Conservation (phyloP, 2,329 filamentous ascomycete genomes). For the Aspergillus quadrilineatus region DNA sequence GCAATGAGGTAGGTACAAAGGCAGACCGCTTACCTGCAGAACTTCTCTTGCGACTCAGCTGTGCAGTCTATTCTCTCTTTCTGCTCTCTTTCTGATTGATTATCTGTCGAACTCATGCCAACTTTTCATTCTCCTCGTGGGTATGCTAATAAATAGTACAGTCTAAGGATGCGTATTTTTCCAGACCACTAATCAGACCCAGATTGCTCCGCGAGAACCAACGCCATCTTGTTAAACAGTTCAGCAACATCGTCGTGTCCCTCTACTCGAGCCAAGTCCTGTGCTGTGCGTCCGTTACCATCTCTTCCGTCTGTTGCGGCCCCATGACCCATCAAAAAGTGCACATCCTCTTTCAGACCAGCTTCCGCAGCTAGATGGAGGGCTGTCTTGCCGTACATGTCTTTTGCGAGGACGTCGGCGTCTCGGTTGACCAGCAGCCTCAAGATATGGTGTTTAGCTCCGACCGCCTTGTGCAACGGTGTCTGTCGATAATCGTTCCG, state of each 20-base stretch:
- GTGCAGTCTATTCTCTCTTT: neutral
- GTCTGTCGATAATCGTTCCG: constrained; percentile 25
- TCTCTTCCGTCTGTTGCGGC: constrained; percentile 19
- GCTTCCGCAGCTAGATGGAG: constrained; percentile 25
- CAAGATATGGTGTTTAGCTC: constrained; percentile 22
- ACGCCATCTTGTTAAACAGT: constrained; percentile 17
- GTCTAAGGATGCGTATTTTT: neutral
- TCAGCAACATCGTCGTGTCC: constrained; percentile 12
- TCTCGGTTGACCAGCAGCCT: constrained; percentile 22
- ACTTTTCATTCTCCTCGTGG: neutral
- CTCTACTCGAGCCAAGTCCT: constrained; percentile 20
- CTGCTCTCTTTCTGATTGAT: neutral
- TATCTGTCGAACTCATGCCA: neutral
- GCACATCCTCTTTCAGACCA: constrained; percentile 21
- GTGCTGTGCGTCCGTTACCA: constrained; percentile 21
- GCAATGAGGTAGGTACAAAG: neutral
- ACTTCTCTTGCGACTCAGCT: neutral
- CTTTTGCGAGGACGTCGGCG: constrained; percentile 20
- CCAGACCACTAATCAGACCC: constrained; percentile 1
- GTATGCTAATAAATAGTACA: constrained; percentile 7
- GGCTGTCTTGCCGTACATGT: constrained; percentile 26
- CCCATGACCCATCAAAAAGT: constrained; percentile 25
- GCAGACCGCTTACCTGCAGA: neutral
- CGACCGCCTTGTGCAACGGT: constrained; percentile 23
- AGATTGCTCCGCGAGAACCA: constrained; percentile 12